Conservation (phyloP, 371 early-diverging fungal species). For the Dichotomocladium elegans region DNA sequence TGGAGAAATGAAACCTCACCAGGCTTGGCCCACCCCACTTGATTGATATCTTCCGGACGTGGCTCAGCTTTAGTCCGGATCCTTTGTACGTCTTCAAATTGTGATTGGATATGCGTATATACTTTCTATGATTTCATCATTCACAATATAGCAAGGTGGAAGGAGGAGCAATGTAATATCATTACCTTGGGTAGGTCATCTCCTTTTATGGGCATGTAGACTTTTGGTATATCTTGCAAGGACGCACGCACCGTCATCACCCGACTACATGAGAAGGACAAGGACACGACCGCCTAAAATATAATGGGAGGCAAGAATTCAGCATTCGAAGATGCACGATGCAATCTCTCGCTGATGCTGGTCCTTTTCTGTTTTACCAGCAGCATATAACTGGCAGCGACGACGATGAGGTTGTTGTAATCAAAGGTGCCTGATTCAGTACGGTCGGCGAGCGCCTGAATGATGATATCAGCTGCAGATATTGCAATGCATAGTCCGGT, state of each 20-base stretch:
- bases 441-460: conserved; percentile 51
- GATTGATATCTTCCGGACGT: conserved; percentile 49
- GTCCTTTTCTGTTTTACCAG: conserved; percentile 24
- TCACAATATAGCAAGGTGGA: not conserved
- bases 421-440: conserved; percentile 33
- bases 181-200: conserved; percentile 64
- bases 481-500: conserved; percentile 54
- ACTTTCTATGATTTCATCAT: conserved; percentile 46
- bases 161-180: not conserved
- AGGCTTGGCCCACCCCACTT: conserved; percentile 61
- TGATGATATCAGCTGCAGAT: conserved; percentile 59
- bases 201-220: conserved; percentile 62
- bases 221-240: conserved; percentile 65
- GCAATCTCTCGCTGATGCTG: not conserved
- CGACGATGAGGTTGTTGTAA: conserved; percentile 53
- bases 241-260: conserved; percentile 53
- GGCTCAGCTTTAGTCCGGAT: conserved; percentile 53
- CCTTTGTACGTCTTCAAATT: conserved; percentile 49
- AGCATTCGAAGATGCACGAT: too few relatives aligned
- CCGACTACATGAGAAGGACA: conserved; percentile 55
- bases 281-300: conserved; percentile 29
- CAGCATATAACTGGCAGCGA: conserved; percentile 52
- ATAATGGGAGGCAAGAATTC: not conserved
- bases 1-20: conserved; percentile 23
- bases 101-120: conserved; percentile 49